A percentile compares a stretch with the other conserved stretches of the same genome.
Evolutionary conservation across 768 basidiomycete species (phyloP).

Genomic region (Kwoniella heveanensis): DNA sequence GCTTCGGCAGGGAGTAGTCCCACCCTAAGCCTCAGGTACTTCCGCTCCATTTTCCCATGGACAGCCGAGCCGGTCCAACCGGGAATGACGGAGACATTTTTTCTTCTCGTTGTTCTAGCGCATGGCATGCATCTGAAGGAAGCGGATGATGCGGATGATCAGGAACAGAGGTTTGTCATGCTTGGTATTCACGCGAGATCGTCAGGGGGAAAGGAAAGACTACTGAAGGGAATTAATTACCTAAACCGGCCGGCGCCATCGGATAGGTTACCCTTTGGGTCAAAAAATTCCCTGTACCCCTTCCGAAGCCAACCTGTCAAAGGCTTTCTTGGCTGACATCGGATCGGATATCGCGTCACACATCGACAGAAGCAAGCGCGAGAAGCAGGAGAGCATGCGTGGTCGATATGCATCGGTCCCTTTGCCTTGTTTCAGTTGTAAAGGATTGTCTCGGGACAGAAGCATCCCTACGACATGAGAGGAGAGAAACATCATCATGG

Average conservation of each 20-base stretch:
- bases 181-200: background rate
- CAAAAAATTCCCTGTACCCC: background rate
- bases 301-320: background rate
- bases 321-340: background rate
- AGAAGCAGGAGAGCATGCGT: background rate
- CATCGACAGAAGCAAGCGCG: background rate
- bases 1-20: background rate
- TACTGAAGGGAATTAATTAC: background rate
- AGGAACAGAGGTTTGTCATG: background rate
- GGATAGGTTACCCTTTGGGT: background rate
- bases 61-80: background rate
- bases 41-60: too few relatives aligned
- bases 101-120: background rate
- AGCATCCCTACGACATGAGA: background rate
- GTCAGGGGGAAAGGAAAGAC: background rate
- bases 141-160: background rate
- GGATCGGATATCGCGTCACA: too few relatives aligned
- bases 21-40: too few relatives aligned
- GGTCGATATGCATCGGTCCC: too few relatives aligned
- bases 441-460: too few relatives aligned
- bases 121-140: too few relatives aligned
- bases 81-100: background rate
- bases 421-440: too few relatives aligned
- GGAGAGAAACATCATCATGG: too few relatives aligned
- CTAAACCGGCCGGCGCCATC: constrained; percentile 1